A percentile compares a stretch with the other conserved stretches of the same genome.
Conservation (phyloP, 2,329 filamentous ascomycete genomes). For the Leptographium radiaticola region DNA sequence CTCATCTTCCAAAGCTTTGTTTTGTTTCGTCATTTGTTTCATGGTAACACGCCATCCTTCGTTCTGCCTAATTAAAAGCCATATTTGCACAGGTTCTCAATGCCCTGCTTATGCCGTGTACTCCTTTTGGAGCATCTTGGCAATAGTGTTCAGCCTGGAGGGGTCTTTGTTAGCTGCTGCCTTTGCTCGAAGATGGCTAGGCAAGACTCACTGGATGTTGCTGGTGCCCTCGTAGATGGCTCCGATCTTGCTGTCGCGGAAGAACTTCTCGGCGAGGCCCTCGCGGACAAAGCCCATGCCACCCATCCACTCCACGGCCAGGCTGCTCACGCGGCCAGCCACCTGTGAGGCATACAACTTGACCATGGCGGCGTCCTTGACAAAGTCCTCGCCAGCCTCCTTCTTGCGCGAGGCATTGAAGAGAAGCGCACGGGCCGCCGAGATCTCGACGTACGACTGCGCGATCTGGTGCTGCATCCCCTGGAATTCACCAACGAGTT, state of each 20-base stretch:
- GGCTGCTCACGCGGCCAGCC: conserved; percentile 69
- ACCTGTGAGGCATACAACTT: conserved; percentile 93
- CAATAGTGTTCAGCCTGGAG: conserved; percentile 46
- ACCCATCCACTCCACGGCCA: conserved; percentile 97
- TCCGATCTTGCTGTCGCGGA: conserved; percentile 94
- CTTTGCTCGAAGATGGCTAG: background rate
- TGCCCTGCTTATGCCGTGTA: conserved; percentile 28
- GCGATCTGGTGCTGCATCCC: conserved; percentile 99
- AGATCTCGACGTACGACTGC: conserved; percentile 88
- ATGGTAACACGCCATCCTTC: no score
- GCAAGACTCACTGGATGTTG: conserved; percentile 48
- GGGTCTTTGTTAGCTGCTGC: background rate
- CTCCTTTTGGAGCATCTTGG: conserved; percentile 49
- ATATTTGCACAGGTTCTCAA: no score
- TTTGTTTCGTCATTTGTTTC: no score
- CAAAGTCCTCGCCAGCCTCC: conserved; percentile 92
- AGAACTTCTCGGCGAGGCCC: conserved; percentile 95
- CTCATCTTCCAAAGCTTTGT: no score
- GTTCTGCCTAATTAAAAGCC: background rate
- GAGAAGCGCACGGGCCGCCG: conserved; percentile 79
- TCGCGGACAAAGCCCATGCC: conserved; percentile 98
- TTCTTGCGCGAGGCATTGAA: conserved; percentile 97
- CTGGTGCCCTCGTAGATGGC: conserved; percentile 93
- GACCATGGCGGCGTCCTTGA: conserved; percentile 93
- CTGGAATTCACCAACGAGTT: conserved; percentile 91